phyloP scores from a whole-genome alignment of 1,284 basidiomycete species.

The Ceratobasidium sp. region DNA sequence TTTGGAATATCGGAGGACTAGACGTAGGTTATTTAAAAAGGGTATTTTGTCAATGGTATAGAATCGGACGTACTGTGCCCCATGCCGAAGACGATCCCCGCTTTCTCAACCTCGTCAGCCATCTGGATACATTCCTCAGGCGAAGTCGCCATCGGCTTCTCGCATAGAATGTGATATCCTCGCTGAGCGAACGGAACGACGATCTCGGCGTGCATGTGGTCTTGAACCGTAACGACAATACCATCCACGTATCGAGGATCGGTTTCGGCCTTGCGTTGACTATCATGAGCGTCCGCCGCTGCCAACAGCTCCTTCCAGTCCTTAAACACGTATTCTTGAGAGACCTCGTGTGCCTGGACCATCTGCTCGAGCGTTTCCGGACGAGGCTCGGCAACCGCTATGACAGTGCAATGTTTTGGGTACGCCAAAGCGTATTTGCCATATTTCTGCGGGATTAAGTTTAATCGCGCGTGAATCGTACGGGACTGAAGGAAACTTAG shows the following conservation, averaged over 20 bases:
- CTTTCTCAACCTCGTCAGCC: constrained; percentile 75
- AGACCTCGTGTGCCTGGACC: constrained; percentile 69
- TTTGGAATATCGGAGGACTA: constrained; percentile 87
- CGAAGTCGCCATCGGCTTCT: constrained; percentile 89
- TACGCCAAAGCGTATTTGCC: constrained; percentile 71
- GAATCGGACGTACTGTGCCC: constrained; percentile 73
- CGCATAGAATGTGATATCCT: constrained; percentile 88
- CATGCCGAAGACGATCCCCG: constrained; percentile 82
- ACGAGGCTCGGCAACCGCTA: constrained; percentile 86
- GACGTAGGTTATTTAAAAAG: neutral
- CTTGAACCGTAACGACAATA: constrained; percentile 81
- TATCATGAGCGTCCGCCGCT: constrained; percentile 66
- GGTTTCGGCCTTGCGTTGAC: constrained; percentile 67
- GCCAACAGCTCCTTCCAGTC: constrained; percentile 79
- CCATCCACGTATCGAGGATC: constrained; percentile 76
- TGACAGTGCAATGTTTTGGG: constrained; percentile 77
- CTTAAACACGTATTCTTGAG: constrained; percentile 74
- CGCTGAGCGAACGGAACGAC: constrained; percentile 79
- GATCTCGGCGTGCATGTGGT: constrained; percentile 80
- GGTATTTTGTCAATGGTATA: neutral
- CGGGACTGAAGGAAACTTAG: constrained; percentile 5
- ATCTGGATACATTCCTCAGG: constrained; percentile 80
- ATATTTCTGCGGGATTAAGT: constrained; percentile 67
- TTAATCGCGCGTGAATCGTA: neutral
- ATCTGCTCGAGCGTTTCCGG: constrained; percentile 72